phyloP scores from a whole-genome alignment of 2,329 filamentous ascomycete genomes.

The Penicillium digitatum region DNA sequence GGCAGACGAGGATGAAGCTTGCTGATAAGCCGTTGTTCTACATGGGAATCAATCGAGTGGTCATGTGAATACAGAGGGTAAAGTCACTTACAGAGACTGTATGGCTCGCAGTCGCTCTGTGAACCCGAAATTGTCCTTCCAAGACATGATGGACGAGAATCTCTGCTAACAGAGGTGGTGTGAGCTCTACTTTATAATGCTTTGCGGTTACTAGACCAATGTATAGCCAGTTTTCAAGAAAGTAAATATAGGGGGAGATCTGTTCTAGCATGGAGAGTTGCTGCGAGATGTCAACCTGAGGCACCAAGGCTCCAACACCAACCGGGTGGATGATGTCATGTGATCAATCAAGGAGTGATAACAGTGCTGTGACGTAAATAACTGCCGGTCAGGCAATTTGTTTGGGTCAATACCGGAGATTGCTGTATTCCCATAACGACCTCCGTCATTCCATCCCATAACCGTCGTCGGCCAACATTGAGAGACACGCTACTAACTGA shows the following conservation, averaged over 20 bases:
- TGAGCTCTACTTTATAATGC: neutral
- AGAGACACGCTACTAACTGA: constrained; percentile 11
- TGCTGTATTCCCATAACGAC: constrained; percentile 6
- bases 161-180: neutral
- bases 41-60: constrained; percentile 13
- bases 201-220: neutral
- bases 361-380: neutral
- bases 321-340: constrained; percentile 20
- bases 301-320: neutral
- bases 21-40: constrained; percentile 50
- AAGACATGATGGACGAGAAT: constrained; percentile 29
- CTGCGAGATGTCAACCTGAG: neutral
- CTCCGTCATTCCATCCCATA: constrained; percentile 26
- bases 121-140: constrained; percentile 54
- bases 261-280: neutral
- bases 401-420: neutral
- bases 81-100: constrained; percentile 54
- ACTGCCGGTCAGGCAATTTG: neutral
- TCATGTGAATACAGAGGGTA: neutral
- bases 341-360: constrained; percentile 3
- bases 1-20: constrained; percentile 38
- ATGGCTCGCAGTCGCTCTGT: constrained; percentile 61
- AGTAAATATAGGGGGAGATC: neutral
- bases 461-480: constrained; percentile 22
- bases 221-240: neutral